Percentiles rank a stretch among this genome's conserved stretches.
Conservation (phyloP, 2,329 filamentous ascomycete genomes). For the Pseudonectria foliicola region DNA sequence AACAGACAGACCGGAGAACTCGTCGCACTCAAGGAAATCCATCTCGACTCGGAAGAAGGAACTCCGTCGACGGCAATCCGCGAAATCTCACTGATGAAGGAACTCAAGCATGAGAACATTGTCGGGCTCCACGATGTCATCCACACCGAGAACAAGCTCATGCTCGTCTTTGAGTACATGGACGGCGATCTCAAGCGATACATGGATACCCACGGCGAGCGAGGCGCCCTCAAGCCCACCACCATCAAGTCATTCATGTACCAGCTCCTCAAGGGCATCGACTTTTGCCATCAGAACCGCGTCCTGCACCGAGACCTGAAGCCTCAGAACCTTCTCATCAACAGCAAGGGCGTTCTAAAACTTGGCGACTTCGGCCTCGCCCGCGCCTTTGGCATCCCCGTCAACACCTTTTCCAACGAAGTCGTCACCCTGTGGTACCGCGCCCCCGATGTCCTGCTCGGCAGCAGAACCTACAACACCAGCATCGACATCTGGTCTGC, state of each 20-base stretch:
- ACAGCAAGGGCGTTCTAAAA: slow-evolving; percentile 82
- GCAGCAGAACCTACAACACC: slow-evolving; percentile 96
- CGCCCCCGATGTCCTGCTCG: slow-evolving; percentile 88
- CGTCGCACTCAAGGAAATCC: slow-evolving; percentile 96
- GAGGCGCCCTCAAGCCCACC: slow-evolving; percentile 77
- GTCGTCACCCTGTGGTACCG: slow-evolving; percentile 98
- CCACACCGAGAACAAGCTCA: slow-evolving; percentile 98
- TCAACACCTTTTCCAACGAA: slow-evolving; percentile 97
- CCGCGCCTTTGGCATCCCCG: slow-evolving; percentile 89
- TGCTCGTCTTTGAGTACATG: slow-evolving; percentile 99
- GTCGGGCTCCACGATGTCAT: slow-evolving; percentile 97
- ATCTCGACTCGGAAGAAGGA: slow-evolving; percentile 96
- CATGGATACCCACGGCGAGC: slow-evolving; percentile 90
- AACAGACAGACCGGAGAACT: slow-evolving; percentile 96
- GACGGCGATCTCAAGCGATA: slow-evolving; percentile 97
- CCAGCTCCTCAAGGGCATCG: slow-evolving; percentile 89
- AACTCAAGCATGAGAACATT: slow-evolving; percentile 98
- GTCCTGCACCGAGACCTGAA: slow-evolving; percentile 94
- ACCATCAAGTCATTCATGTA: slow-evolving; percentile 99
- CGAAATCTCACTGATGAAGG: slow-evolving; percentile 98
- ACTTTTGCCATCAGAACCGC: slow-evolving; percentile 95
- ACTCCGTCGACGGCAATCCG: slow-evolving; percentile 96
- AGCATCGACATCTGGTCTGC: slow-evolving; percentile 99
- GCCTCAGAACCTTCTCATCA: slow-evolving; percentile 94
- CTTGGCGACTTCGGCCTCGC: slow-evolving; percentile 92